Evolutionary conservation across 495 filamentous ascomycete species (phyloP).

Genomic region (Penicillium maclennaniae): DNA sequence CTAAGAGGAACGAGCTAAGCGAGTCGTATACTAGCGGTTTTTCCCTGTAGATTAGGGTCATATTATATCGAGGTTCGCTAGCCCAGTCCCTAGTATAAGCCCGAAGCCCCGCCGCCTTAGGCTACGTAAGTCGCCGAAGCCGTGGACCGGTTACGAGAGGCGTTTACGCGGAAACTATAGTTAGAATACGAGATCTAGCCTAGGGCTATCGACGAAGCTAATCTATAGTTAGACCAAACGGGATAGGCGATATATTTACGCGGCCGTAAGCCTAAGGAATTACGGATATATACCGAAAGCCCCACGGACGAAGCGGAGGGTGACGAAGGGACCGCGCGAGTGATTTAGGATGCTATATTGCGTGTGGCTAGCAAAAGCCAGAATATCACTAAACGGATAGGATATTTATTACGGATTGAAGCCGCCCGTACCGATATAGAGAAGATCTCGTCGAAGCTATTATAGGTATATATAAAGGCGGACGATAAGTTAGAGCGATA

Average conservation of each 20-base stretch:
- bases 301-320: conserved; percentile 1
- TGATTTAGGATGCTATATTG: neutral
- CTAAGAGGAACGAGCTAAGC: neutral
- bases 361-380: neutral
- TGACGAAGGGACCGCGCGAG: neutral
- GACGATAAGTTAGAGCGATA: conserved; percentile 1
- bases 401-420: conserved; percentile 5
- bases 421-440: neutral
- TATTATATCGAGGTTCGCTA: neutral
- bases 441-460: conserved; percentile 2
- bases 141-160: no score
- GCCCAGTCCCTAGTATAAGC: neutral
- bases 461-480: neutral
- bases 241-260: neutral
- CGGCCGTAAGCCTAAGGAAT: neutral
- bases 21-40: neutral
- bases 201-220: neutral
- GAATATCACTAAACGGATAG: neutral
- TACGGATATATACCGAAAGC: neutral
- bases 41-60: neutral
- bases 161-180: neutral
- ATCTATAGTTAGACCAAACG: neutral
- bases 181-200: neutral
- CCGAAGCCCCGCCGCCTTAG: neutral
- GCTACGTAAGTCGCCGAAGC: neutral